Conservation (phyloP, 768 basidiomycete genomes). For the Podaxis sp. region DNA sequence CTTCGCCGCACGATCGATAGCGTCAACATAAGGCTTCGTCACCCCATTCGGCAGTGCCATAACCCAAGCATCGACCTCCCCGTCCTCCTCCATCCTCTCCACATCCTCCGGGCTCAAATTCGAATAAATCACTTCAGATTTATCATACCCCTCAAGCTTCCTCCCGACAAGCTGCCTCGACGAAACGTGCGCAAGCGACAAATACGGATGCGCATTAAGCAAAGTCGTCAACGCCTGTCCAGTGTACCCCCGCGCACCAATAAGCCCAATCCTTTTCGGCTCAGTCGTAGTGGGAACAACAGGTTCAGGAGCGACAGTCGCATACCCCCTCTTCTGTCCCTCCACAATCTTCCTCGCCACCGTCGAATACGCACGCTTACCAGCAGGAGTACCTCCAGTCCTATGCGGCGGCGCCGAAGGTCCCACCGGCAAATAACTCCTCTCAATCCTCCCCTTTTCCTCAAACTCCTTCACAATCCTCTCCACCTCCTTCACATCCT, state of each 20-base stretch:
- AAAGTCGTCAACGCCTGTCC: conserved; percentile 89
- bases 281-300: conserved; percentile 45
- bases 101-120: conserved; percentile 81
- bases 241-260: conserved; percentile 95
- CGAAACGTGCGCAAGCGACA: conserved; percentile 92
- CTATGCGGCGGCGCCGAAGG: conserved; percentile 65
- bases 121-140: conserved; percentile 64
- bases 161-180: conserved; percentile 91
- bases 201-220: conserved; percentile 84
- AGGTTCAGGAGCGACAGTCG: conserved; percentile 53
- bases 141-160: conserved; percentile 78
- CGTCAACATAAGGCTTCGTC: conserved; percentile 95
- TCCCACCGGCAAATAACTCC: conserved; percentile 88
- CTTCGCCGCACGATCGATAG: conserved; percentile 75
- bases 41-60: conserved; percentile 99
- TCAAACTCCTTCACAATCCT: conserved; percentile 74
- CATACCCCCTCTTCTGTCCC: conserved; percentile 71
- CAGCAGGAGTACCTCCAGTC: conserved; percentile 32
- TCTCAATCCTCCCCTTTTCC: conserved; percentile 77
- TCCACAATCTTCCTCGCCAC: conserved; percentile 40
- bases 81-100: conserved; percentile 83
- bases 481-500: conserved; percentile 91
- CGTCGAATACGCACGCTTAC: conserved; percentile 60
- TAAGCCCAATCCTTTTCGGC: conserved; percentile 88
- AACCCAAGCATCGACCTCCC: conserved; percentile 96